A percentile compares a stretch with the other conserved stretches of the same genome.
Conservation (phyloP, 805 yeast species). For the Tetrapisispora iriomotensis region DNA sequence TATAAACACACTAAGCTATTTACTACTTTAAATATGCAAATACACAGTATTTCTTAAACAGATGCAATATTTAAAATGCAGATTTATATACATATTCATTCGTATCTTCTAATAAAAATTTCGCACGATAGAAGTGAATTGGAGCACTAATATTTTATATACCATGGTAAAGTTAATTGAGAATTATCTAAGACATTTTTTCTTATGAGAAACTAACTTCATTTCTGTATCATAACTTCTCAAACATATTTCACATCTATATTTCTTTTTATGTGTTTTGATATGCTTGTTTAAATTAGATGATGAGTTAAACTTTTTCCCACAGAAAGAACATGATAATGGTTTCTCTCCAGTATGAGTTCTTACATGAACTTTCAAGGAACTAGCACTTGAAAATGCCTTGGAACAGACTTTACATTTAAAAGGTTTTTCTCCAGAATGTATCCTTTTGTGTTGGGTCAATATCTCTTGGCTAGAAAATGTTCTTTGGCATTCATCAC, state of each 20-base stretch:
- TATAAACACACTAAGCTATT: not conserved
- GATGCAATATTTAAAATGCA: not conserved
- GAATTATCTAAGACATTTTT: conserved; percentile 7
- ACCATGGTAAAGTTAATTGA: too few relatives aligned
- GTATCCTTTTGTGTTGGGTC: conserved; percentile 72
- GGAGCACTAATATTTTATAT: too few relatives aligned
- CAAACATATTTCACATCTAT: conserved; percentile 43
- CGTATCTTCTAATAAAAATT: too few relatives aligned
- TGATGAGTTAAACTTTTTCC: conserved; percentile 77
- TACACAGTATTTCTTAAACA: not conserved
- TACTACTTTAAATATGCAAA: too few relatives aligned
- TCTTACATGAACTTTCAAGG: conserved; percentile 72
- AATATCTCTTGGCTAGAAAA: conserved; percentile 75
- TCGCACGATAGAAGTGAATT: too few relatives aligned
- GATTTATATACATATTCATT: too few relatives aligned
- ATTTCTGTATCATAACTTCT: conserved; percentile 40
- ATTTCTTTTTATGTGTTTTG: conserved; percentile 57
- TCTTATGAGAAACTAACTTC: conserved; percentile 34
- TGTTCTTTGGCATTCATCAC: conserved; percentile 54
- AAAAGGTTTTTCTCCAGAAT: conserved; percentile 86
- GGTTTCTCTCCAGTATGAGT: conserved; percentile 91
- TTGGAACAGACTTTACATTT: conserved; percentile 66
- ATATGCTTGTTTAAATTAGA: conserved; percentile 83
- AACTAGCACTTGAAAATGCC: conserved; percentile 70
- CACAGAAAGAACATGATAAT: conserved; percentile 70